These are phyloP conservation scores for Meredithiella fracta DNA, from an alignment of 2,329 filamentous ascomycete genomes.

Conservation along the genomic window DNA sequence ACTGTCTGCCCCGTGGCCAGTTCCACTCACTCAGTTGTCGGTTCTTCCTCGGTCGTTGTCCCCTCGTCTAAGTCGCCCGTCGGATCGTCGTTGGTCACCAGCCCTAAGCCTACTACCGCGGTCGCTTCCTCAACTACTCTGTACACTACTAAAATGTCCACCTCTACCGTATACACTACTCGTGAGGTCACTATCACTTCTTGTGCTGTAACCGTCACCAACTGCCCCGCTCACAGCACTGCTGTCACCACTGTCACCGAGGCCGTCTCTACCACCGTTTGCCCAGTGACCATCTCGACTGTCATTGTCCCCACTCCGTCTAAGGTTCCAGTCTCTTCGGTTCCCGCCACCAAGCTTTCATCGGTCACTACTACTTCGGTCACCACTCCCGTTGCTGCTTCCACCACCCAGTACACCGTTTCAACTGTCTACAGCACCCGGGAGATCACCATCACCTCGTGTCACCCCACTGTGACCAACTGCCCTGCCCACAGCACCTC, in stretches of 20 bases:
- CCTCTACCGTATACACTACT: conserved; percentile 27
- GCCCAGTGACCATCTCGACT: conserved; percentile 18
- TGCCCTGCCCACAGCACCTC: conserved; percentile 22
- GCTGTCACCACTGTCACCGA: conserved; percentile 23
- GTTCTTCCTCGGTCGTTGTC: not conserved
- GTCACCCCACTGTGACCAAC: conserved; percentile 28
- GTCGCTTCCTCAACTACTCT: conserved; percentile 11
- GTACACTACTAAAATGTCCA: conserved; percentile 15
- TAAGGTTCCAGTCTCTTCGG: not conserved
- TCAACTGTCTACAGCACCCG: conserved; percentile 27
- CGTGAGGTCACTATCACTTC: conserved; percentile 17
- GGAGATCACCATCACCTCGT: conserved; percentile 21
- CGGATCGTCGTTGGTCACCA: not conserved
- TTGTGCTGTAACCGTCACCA: conserved; percentile 30
- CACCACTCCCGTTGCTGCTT: conserved; percentile 13
- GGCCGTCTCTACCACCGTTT: conserved; percentile 30
- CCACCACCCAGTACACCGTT: conserved; percentile 18
- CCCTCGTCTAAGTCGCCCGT: not conserved
- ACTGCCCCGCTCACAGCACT: conserved; percentile 23
- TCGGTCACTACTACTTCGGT: conserved; percentile 12
- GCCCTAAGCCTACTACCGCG: not conserved
- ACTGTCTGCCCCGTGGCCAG: conserved; percentile 25
- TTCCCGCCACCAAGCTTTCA: not conserved
- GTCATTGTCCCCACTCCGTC: not conserved
- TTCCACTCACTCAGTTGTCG: not conserved